phyloP scores from a whole-genome alignment of 2,329 filamentous ascomycete genomes.

The Exophiala oligosperma region DNA sequence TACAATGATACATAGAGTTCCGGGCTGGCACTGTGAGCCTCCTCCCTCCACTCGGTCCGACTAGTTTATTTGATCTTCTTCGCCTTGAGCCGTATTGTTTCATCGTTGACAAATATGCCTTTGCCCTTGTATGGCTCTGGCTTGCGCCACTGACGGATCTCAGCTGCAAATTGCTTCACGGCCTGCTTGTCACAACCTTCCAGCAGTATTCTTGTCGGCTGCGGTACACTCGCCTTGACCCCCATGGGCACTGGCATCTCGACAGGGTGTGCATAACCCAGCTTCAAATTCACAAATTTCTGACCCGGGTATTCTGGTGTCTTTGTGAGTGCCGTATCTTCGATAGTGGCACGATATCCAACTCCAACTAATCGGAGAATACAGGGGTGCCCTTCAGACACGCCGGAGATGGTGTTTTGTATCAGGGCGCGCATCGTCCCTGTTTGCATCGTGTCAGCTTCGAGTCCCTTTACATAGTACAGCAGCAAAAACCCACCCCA shows the following conservation, averaged over 20 bases:
- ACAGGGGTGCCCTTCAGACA: conserved; percentile 93
- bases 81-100: conserved; percentile 96
- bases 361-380: conserved; percentile 92
- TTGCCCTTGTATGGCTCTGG: conserved; percentile 99
- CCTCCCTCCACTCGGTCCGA: neutral
- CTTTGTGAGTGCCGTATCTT: conserved; percentile 67
- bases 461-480: neutral
- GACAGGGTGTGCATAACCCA: conserved; percentile 94
- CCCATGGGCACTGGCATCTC: conserved; percentile 82
- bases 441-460: conserved; percentile 38
- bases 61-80: conserved; percentile 86
- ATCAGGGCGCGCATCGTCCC: conserved; percentile 89
- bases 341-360: conserved; percentile 87
- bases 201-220: conserved; percentile 86
- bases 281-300: conserved; percentile 87
- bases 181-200: conserved; percentile 85
- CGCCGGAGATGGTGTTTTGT: conserved; percentile 86
- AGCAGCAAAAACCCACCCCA: conserved; percentile 68
- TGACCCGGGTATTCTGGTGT: conserved; percentile 72
- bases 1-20: conserved; percentile 27
- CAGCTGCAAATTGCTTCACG: conserved; percentile 87
- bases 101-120: conserved; percentile 96
- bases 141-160: conserved; percentile 81
- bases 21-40: neutral
- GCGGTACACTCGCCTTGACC: conserved; percentile 81